Base-by-base conservation (phyloP, 306 rosid genomes). In the Quercus variabilis region DNA sequence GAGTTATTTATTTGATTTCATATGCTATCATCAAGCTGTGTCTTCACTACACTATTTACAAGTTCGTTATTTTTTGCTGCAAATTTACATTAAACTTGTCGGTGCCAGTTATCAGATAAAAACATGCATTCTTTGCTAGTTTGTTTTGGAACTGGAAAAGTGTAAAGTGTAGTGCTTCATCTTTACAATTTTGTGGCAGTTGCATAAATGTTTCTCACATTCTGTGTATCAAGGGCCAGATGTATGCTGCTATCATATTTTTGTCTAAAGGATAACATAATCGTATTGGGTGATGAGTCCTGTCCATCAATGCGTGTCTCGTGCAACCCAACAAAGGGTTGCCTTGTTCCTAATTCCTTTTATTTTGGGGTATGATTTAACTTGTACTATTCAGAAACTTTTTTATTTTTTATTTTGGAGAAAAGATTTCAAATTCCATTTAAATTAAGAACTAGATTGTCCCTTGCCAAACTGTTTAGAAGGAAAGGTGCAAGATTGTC, bases 1-100 rank as follows among this genome's bases (percentile, higher is more conserved):
- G 62, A 85, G 84, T 76, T 74, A 86, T 86, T 86, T 89, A 84
- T 84, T 88, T 83, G 51, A 80, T 73, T 78, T 86, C 83, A 74
- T 80, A 76, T 76, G 21, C 55, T 79, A 64, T 75, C 82, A 46
- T 79, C 79, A 76, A 79, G 81, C 74, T 87, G 84, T 82, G 74
- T 79, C 84, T 77, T 49, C 56, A 58, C 77, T 30, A 71, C 67
- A 54, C 41, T 41, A 41, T 51, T 63, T 23, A 68, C 64, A 54
- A 79, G 80, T 81, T 74, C 79, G 28, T 55, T 73, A 30, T 62
- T 63, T 70, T 64, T 64, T 69, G 38, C 63, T 49, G 30, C 41
- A 15, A 2, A 55, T 74, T 56, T 63, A 28, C 20, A 14, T 4
- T 71, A 15, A 6, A 5, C 20, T 71, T 71, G 5, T 6, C 13